Evolutionary conservation across 2,329 filamentous ascomycete genomes (phyloP), one percentile per base, ranked within the genome.

Genomic region (Pseudocercospora fijiensis): DNA sequence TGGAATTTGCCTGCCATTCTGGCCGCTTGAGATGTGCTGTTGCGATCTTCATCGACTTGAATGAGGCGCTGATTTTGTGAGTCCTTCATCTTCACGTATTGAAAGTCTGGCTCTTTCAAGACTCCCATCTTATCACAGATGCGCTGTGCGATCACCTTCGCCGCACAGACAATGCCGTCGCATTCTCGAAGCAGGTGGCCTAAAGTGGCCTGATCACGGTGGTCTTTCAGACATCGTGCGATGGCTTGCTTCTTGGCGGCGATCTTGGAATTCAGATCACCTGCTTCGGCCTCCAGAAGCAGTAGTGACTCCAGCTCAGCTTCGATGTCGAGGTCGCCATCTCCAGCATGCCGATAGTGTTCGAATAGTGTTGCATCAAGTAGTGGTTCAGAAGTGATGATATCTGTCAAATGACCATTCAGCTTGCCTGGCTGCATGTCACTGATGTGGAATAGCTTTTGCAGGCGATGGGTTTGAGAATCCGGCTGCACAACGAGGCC

Each of bases 121-220:
- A 71, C 66, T 30, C 70, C 68, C 59, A 75, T 65, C 47, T 72
- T 74, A 59, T 74, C 73, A 60, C 72, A 74, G 7, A 75, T 68
- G 7, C 71, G 68, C 55, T 73, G 71, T 1, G 73, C 70, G 20
- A 76, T 65, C 20, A 77, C 75, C 63, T 78, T 76, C 56, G 80
- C 65, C 52, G 79, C 73, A 65, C 80, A 82, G 20, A 75, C 69
- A 57, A 82, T 66, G 62, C 76, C 76, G 63, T 81, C 76, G 66
- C 80, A 82, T 53, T 79, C 70, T 61, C 75, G 69, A 11, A 81
- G 67, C 18, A 80, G 76, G 41, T 79, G 72, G 18, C 73, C 73
- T 10, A 81, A 71, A n/a, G 68, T 71, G 45, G 78, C 75, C 16
- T 74, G 69, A 20, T 75, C 70, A 10, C 78, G 75, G 20, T 81